These are phyloP conservation scores for Monosporascus sp. DNA, from an alignment of 2,329 filamentous ascomycete species.

Conservation along the genomic window DNA sequence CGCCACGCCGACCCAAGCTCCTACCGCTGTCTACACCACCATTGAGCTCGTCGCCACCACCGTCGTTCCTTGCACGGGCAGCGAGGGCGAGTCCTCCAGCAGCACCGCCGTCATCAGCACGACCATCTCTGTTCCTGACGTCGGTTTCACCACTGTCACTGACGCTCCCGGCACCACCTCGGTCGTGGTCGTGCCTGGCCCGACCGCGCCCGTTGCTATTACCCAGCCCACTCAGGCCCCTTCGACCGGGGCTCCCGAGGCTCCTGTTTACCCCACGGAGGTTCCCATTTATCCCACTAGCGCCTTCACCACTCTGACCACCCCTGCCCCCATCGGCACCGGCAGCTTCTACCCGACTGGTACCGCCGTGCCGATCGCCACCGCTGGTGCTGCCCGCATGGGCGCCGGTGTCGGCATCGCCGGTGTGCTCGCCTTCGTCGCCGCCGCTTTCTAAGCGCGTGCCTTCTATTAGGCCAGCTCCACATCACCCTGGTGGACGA, in stretches of 20 bases:
- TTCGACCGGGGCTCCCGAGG: slow-evolving; percentile 27
- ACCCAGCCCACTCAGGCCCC: slow-evolving; percentile 24
- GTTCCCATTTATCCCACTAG: slow-evolving; percentile 31
- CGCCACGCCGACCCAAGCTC: slow-evolving; percentile 37
- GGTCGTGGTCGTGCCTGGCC: slow-evolving; percentile 36
- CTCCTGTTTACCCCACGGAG: slow-evolving; percentile 27
- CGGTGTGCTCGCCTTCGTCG: slow-evolving; percentile 38
- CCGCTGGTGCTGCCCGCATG: slow-evolving; percentile 29
- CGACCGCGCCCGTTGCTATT: not conserved
- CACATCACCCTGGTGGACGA: slow-evolving; percentile 2
- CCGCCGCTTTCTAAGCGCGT: slow-evolving; percentile 40
- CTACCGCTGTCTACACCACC: slow-evolving; percentile 39
- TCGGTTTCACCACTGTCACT: slow-evolving; percentile 31
- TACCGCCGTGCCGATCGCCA: slow-evolving; percentile 19
- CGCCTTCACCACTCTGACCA: slow-evolving; percentile 31
- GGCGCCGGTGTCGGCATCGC: slow-evolving; percentile 40
- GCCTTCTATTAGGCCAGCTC: slow-evolving; percentile 2
- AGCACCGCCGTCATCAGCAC: slow-evolving; percentile 42
- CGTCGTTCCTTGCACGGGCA: slow-evolving; percentile 44
- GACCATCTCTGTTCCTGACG: slow-evolving; percentile 39
- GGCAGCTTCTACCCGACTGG: slow-evolving; percentile 20
- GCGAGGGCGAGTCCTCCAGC: slow-evolving; percentile 41
- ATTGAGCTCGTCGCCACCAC: slow-evolving; percentile 46
- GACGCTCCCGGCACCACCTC: slow-evolving; percentile 31
- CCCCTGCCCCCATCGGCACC: slow-evolving; percentile 32